phyloP scores from a whole-genome alignment of 2,329 filamentous ascomycete species.

The Microsporum ferrugineum region DNA sequence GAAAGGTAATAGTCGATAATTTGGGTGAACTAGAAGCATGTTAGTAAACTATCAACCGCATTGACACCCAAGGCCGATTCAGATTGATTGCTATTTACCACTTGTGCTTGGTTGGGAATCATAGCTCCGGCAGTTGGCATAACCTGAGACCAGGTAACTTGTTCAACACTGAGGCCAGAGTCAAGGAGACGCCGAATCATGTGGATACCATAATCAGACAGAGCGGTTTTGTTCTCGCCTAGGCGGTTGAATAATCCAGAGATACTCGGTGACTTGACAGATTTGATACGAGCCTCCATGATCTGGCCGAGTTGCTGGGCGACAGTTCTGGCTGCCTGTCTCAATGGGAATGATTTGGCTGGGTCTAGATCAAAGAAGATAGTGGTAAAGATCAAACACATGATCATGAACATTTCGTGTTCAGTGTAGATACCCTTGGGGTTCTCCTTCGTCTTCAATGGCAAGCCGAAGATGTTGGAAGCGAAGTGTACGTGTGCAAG shows the following conservation, averaged over 20 bases:
- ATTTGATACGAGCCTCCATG: conserved; percentile 30
- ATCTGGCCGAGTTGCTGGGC: conserved; percentile 30
- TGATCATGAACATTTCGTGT: conserved; percentile 42
- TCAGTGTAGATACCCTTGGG: conserved; percentile 33
- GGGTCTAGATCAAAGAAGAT: conserved; percentile 41
- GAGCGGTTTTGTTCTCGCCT: conserved; percentile 42
- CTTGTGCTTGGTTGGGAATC: conserved; percentile 51
- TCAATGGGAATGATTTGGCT: conserved; percentile 37
- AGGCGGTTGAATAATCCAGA: conserved; percentile 40
- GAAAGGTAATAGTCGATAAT: conserved; percentile 35
- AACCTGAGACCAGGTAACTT: conserved; percentile 61
- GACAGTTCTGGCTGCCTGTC: conserved; percentile 34
- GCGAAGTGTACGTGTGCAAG: conserved; percentile 20
- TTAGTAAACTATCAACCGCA: conserved; percentile 43
- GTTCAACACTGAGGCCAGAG: conserved; percentile 48
- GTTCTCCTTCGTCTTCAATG: conserved; percentile 21
- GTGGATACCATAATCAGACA: conserved; percentile 54
- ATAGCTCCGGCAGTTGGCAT: conserved; percentile 55
- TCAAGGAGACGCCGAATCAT: conserved; percentile 56
- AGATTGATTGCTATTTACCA: conserved; percentile 27
- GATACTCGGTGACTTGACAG: conserved; percentile 38
- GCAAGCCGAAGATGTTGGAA: conserved; percentile 19
- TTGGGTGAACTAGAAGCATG: conserved; percentile 33
- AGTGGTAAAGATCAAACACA: conserved; percentile 38
- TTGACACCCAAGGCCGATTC: conserved; percentile 23